These are phyloP conservation scores for Glycine latifolia DNA, from an alignment of 306 rosid species.

Conservation along the genomic window DNA sequence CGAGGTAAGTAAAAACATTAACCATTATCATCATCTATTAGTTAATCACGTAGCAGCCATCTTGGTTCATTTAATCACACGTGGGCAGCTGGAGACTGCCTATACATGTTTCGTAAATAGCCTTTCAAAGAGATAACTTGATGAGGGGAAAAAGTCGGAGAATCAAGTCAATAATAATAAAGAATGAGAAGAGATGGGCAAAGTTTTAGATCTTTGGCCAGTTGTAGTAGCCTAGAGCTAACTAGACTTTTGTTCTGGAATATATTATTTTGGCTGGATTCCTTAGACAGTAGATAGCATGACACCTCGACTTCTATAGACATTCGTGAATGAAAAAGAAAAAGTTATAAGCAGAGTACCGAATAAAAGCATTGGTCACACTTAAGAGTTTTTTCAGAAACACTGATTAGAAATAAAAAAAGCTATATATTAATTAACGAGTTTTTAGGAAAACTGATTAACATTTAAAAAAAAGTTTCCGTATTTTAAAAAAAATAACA, in stretches of 20 bases:
- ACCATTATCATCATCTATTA: neutral
- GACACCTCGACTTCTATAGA: neutral
- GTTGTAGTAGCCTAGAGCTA: slow-evolving; percentile 21
- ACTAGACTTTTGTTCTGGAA: neutral
- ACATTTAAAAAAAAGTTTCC: too few relatives aligned
- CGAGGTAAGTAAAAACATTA: neutral
- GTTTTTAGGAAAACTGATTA: too few relatives aligned
- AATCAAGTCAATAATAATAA: neutral
- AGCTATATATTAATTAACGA: too few relatives aligned
- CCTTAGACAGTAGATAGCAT: neutral
- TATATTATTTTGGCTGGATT: slow-evolving; percentile 24
- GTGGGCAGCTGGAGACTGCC: slow-evolving; percentile 35
- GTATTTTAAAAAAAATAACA: too few relatives aligned
- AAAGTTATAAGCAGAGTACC: neutral
- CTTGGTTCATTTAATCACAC: slow-evolving; percentile 34
- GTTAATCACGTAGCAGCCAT: slow-evolving; percentile 21
- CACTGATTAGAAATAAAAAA: neutral
- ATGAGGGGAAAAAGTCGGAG: neutral
- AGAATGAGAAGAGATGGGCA: slow-evolving; percentile 2
- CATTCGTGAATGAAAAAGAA: neutral
- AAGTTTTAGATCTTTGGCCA: slow-evolving; percentile 22
- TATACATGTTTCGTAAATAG: neutral
- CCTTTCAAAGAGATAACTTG: neutral
- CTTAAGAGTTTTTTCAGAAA: neutral
- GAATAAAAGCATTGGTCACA: neutral